These are phyloP conservation scores for Saccharum officinarum DNA, from an alignment of 176 grass and related monocot species.

Conservation along the genomic window DNA sequence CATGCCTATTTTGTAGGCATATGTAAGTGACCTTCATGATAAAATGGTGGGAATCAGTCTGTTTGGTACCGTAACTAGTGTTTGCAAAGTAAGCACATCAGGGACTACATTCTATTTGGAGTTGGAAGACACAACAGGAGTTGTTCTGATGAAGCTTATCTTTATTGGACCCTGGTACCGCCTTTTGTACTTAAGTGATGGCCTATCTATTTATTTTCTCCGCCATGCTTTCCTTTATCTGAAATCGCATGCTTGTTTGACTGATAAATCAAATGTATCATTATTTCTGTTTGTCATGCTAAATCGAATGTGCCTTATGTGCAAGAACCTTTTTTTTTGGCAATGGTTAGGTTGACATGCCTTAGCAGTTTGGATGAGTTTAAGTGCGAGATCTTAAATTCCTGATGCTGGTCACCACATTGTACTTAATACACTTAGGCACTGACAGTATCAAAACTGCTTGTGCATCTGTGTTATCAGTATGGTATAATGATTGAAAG, in stretches of 20 bases:
- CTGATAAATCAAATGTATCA: background rate
- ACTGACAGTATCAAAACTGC: background rate
- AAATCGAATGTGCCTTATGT: background rate
- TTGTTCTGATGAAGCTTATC: conserved; percentile 61
- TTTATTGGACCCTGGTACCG: conserved; percentile 73
- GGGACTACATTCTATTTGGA: conserved; percentile 64
- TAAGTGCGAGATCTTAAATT: background rate
- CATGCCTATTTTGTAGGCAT: conserved; percentile 47
- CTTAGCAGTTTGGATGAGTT: background rate
- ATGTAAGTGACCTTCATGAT: conserved; percentile 70
- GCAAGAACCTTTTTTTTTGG: background rate
- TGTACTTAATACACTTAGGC: background rate
- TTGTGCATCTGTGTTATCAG: background rate
- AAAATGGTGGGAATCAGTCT: conserved; percentile 87
- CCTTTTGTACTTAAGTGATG: conserved; percentile 8
- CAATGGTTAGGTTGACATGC: background rate
- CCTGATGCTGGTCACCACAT: background rate
- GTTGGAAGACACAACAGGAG: conserved; percentile 79
- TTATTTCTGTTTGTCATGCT: background rate
- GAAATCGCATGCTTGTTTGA: background rate
- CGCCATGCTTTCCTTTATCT: background rate
- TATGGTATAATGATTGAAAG: conserved; percentile 7
- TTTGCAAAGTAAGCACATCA: conserved; percentile 59
- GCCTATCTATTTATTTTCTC: background rate
- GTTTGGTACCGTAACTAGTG: conserved; percentile 63